A percentile compares a stretch with the other conserved stretches of the same genome.
Evolutionary conservation across 306 rosid genomes (phyloP).

Genomic region (Acacia melanoxylon): DNA sequence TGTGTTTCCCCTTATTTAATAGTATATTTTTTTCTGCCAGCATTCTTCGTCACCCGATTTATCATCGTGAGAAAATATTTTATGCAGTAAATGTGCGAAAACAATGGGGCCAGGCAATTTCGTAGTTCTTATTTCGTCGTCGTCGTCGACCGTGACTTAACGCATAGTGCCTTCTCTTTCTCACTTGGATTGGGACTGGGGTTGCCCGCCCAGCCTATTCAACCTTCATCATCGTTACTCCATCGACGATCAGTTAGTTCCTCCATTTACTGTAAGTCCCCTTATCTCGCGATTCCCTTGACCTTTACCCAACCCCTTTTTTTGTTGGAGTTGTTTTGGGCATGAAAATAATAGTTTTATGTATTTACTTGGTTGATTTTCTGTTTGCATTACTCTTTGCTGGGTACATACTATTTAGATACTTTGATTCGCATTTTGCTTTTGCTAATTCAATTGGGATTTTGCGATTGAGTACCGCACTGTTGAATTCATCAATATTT

Average conservation of each 20-base stretch:
- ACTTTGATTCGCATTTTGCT: neutral
- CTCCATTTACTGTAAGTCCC: neutral
- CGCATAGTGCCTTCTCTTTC: neutral
- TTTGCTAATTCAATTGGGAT: conserved; percentile 2
- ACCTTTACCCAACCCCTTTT: neutral
- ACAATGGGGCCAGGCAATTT: neutral
- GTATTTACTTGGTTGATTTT: neutral
- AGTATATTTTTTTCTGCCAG: no score
- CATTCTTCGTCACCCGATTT: neutral
- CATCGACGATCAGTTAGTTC: neutral
- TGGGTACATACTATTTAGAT: neutral
- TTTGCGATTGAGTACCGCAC: neutral
- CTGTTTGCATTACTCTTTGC: neutral
- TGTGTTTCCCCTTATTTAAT: no score
- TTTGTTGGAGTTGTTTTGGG: neutral
- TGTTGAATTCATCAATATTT: neutral
- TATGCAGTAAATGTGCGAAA: neutral
- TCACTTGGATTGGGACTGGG: neutral
- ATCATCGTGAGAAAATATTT: neutral
- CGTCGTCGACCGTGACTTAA: neutral
- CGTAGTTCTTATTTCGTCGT: neutral
- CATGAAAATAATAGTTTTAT: neutral
- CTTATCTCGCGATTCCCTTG: neutral
- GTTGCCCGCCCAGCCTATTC: neutral
- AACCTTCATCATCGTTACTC: neutral